phyloP scores from a whole-genome alignment of 352 stramenopile species.

The Pythium oligandrum region DNA sequence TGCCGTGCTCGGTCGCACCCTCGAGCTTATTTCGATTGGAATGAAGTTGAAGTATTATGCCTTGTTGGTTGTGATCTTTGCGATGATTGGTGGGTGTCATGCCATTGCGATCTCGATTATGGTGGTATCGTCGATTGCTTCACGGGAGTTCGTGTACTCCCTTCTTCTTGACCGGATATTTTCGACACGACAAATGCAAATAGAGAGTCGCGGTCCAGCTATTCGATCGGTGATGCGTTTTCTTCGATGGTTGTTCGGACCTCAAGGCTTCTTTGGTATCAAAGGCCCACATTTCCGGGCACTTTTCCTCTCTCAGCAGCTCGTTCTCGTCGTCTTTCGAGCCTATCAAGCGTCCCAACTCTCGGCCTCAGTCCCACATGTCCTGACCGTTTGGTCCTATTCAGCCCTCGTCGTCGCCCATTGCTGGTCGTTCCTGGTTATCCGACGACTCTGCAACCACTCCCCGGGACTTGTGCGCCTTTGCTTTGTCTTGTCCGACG shows the following conservation, averaged over 20 bases:
- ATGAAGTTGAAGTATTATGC: not conserved
- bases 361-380: too few species aligned
- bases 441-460: not conserved
- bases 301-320: not conserved
- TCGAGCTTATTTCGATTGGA: not conserved
- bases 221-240: too few species aligned
- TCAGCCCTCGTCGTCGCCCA: not conserved
- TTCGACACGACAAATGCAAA: too few species aligned
- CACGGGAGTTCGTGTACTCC: too few species aligned
- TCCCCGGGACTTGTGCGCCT: not conserved
- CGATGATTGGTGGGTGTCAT: not conserved
- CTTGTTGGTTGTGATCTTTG: not conserved
- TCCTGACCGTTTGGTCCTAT: too few species aligned
- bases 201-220: too few species aligned
- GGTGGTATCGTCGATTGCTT: not conserved
- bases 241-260: not conserved
- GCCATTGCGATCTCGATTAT: not conserved
- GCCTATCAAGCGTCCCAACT: not conserved
- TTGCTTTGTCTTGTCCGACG: not conserved
- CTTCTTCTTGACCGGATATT: too few species aligned
- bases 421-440: constrained; percentile 1
- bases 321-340: not conserved
- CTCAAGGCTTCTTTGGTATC: not conserved
- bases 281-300: not conserved
- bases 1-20: not conserved